Base-by-base conservation (phyloP, 2,329 filamentous ascomycete species). In the Scedosporium dehoogii region DNA sequence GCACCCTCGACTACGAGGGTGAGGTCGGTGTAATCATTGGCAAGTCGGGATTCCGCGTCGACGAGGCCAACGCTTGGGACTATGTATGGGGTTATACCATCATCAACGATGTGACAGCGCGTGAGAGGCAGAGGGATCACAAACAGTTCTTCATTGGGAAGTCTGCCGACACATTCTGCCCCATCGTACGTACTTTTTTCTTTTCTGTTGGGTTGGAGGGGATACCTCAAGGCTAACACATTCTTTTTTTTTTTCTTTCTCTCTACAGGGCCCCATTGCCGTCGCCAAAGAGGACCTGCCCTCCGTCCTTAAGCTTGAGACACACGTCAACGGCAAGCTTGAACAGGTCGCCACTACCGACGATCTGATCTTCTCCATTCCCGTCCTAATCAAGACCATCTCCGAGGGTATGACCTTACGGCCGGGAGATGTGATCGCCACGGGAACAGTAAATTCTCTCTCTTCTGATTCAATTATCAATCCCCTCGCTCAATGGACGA, bases 41-140 rank as follows among this genome's bases (percentile, higher is more conserved):
- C 1, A 81, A 78, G 62, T 27, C 73, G 0, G 81, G 79, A 0
- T 78, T 75, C 58, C 71, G 71, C 1, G 74, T 84, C 48, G 51
- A 65, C 0, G 75, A 80, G 57, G 64, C 70, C 1, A 70, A 81
- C 63, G 82, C 81, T 0, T 73, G 76, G 73, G 71, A 78, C 12
- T 68, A 84, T 66, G 79, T 84, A 1, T 83, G 80, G 80, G 81
- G 81, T 0, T 84, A 79, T 64, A 83, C 80, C 0, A 83, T 83
- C 60, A 76, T 83, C 65, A 83, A 83, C 63, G 80, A 83, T 59
- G 67, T 83, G 62, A 81, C 80, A 10, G 79, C 80, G 0, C 71
- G 29, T 33, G 29, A 33, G 6, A 33, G 29, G 29, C 29, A 33
- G 29, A 33, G 29, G 29, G 29, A 33, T 9, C 29, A 33, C 29